Base-by-base conservation (phyloP, 768 basidiomycete species). In the Trametes cingulata region DNA sequence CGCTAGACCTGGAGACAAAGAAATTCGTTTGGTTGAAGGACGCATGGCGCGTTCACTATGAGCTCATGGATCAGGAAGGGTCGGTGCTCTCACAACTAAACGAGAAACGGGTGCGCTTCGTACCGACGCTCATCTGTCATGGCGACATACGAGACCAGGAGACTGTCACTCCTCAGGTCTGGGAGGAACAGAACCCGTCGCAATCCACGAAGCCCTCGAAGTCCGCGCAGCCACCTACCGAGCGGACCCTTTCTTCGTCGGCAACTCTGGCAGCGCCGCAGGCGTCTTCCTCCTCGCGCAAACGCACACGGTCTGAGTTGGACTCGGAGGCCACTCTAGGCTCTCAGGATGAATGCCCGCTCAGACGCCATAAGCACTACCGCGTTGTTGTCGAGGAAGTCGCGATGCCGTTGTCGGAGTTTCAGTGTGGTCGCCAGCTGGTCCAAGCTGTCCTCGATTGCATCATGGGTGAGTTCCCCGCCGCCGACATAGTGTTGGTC, bases 21-120 rank as follows among this genome's bases (percentile, higher is more conserved):
- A 5, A 10, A 2, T 57, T 62, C 39, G 55, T 52, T 1, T 62
- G 39, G 39, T 42, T 62, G 39, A 62, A 62, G 50, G 61, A 62
- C 27, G 33, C 49, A 0, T 62, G 61, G 61, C 48, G 61, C 3
- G 22, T 24, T 7, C 15, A 37, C 51, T 50, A 55, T 41, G 25
- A 43, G 17, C 6, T 22, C 6, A 6, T 57, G 6, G 42, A 41
- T 15, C 33, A 22, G n/a, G 61, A 62, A 36, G 61, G 61, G 5
- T 25, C 10, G 25, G 6, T 20, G 39, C 39, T n/a, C 39, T 14
- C 39, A 13, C 2, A 22, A 12, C 22, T 10, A 27, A 35, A 55
- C 27, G 17, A 15, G 1, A 19, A 20, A 25, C 22, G 19, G 7
- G 20, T 60, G 22, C 17, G 6, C 5, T 2, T 55, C 20, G 42